Evolutionary conservation across 1,284 basidiomycete genomes (phyloP), one percentile per base, ranked within the genome.

Genomic region (Phlebopus sp.): DNA sequence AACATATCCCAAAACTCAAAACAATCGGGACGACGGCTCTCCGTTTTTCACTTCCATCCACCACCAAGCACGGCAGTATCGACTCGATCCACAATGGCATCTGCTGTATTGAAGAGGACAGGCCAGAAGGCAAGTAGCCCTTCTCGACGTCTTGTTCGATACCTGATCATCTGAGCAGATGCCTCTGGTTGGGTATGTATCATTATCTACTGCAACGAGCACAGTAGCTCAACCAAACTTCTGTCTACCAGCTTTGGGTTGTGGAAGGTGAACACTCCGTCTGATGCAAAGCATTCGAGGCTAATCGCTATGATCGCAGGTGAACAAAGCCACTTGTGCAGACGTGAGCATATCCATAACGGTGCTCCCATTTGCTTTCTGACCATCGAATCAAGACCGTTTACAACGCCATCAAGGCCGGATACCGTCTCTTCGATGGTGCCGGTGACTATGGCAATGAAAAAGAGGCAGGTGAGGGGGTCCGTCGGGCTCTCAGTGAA

Each of bases 401-500:
- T 41, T 86, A 86, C 68, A 69, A 78, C 50, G 84, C 83, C 19
- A 84, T 89, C 67, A 84, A 85, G 61, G 71, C 73, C 37, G 86
- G 90, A 1, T 90, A 88, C 67, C 81, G 89, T 55, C 87, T 94
- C 58, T 77, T 95, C 52, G 92, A 94, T 59, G 84, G 82, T 54
- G 91, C 90, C 18, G 75, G 81, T 55, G 86, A 90, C 66, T 92
- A 92, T 61, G 82, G 84, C 11, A 96, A 96, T 67, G 92, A 96
- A 70, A 88, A 83, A 62, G 88, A 93, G 67, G 91, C 92, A 19
- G 92, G 90, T 3, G 73, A 79, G 57, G 84, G 84, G 52, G 75
- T 87, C 47, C 74, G 72, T 38, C 77, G 86, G 46, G 93, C 91
- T 34, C 83, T 96, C 64, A 70, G 74, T 34, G 84, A 87, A 9